These are phyloP conservation scores for Backusella mclennaniae DNA, from an alignment of 192 early-diverging fungal species.

Conservation along the genomic window DNA sequence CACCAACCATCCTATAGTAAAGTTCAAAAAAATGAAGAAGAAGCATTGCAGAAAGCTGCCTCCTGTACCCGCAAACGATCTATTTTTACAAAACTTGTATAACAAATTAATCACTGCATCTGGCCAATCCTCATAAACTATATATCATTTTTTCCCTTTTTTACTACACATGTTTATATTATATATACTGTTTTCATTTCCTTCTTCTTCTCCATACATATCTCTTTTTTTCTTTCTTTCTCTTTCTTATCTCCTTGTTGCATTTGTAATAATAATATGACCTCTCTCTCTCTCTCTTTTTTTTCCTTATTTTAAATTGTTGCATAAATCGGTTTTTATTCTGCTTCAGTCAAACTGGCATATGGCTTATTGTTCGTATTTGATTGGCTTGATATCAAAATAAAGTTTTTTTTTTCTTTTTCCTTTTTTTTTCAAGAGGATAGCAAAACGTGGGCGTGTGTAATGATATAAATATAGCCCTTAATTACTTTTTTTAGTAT, in stretches of 20 bases:
- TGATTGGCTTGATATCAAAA: neutral
- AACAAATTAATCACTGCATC: neutral
- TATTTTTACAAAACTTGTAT: constrained; percentile 7
- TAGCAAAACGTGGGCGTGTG: neutral
- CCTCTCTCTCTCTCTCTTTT: neutral
- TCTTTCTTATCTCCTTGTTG: neutral
- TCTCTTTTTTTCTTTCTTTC: neutral
- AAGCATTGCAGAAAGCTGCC: constrained; percentile 8
- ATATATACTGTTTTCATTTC: neutral
- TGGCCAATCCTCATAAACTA: neutral
- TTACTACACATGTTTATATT: neutral
- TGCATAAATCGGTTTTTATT: neutral
- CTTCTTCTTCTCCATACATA: neutral
- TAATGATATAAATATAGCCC: too few species aligned
- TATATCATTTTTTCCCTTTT: neutral
- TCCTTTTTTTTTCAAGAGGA: neutral
- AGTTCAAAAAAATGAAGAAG: constrained; percentile 16
- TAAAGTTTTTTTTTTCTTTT: neutral
- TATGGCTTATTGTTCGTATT: neutral
- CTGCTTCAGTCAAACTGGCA: neutral
- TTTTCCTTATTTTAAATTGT: neutral
- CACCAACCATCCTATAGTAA: constrained; percentile 17
- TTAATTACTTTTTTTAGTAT: too few species aligned
- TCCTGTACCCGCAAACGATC: constrained; percentile 1
- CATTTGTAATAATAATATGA: neutral